Evolutionary conservation across 768 basidiomycete species (phyloP), one percentile per base, ranked within the genome.

Genomic region (Russula emetica): DNA sequence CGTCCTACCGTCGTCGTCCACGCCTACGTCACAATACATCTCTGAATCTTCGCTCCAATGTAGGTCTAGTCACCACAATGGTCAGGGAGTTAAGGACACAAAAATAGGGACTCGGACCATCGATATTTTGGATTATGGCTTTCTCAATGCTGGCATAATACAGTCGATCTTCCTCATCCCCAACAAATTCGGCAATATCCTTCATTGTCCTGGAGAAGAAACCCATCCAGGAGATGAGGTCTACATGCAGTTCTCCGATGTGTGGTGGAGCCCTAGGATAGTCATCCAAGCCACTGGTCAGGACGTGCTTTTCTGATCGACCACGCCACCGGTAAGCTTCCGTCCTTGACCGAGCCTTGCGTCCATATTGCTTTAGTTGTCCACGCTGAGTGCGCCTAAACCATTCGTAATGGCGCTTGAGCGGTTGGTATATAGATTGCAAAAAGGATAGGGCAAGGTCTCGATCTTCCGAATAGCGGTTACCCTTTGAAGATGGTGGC

Each of bases 261-360:
- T 94, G 92, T 7, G 95, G 89, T 30, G 86, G 84, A 16, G 90
- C 94, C 59, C 95, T 83, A 13, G 95, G 95, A 74, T 95, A 98
- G 75, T 98, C 95, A 72, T 98, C 95, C 86, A 98, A 87, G 1
- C 95, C 95, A 70, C 90, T 92, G 0, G 96, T 97, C 61, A 98
- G 77, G 44, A 98, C 89, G 74, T 96, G 94, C 30, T 81, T 80
- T 70, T 86, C 82, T 8, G 92, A 90, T 47, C 95, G 80, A 32
- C 95, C 95, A 36, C 96, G 84, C 96, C 95, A 98, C 38, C 95
- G 83, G 76, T 97, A 98, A 1, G 83, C 94, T 74, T 98, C 94
- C 1, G 85, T 85, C 57, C 88, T 80, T n/a, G 91, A 92, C n/a
- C 88, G 84, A 2, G 92, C 87, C 61, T 82, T 83, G 40, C 95